A percentile compares a stretch with the other conserved stretches of the same genome.
Conservation (phyloP, 148 eudicot genomes). For the Selenicereus undatus region DNA sequence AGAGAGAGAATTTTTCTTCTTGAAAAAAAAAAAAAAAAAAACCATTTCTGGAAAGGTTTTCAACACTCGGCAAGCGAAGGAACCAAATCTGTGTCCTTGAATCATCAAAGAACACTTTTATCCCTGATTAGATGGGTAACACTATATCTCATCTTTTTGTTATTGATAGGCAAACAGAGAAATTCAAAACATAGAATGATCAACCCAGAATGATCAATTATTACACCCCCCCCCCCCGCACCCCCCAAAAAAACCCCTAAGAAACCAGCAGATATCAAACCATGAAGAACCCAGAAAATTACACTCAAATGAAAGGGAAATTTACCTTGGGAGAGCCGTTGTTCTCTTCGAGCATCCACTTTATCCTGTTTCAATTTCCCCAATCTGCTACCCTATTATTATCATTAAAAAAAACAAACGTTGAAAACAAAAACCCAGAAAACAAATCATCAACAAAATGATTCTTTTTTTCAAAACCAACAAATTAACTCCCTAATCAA, state of each 20-base stretch:
- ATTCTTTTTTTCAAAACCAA: not conserved
- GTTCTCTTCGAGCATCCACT: conserved; percentile 31
- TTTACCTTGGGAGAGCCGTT: conserved; percentile 31
- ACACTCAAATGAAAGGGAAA: not conserved
- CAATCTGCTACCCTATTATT: conserved; percentile 27
- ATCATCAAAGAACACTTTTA: too few species aligned
- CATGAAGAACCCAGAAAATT: not conserved
- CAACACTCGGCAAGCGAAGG: not conserved
- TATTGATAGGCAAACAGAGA: not conserved
- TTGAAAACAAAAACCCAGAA: not conserved
- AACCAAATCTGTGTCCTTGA: not conserved
- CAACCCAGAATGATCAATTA: too few species aligned
- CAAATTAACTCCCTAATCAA: not conserved
- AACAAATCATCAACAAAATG: not conserved
- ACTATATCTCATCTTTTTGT: not conserved
- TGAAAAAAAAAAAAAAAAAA: too few species aligned
- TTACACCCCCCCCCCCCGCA: too few species aligned
- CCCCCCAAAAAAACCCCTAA: too few species aligned
- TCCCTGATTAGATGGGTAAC: not conserved
- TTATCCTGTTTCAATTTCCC: conserved; percentile 32
- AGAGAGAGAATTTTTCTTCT: too few species aligned
- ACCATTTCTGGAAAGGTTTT: too few species aligned
- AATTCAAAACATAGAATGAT: not conserved
- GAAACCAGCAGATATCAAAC: too few species aligned
- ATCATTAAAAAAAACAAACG: not conserved